Base-by-base conservation (phyloP, 208 protist species). In the Phytomonas sp. region DNA sequence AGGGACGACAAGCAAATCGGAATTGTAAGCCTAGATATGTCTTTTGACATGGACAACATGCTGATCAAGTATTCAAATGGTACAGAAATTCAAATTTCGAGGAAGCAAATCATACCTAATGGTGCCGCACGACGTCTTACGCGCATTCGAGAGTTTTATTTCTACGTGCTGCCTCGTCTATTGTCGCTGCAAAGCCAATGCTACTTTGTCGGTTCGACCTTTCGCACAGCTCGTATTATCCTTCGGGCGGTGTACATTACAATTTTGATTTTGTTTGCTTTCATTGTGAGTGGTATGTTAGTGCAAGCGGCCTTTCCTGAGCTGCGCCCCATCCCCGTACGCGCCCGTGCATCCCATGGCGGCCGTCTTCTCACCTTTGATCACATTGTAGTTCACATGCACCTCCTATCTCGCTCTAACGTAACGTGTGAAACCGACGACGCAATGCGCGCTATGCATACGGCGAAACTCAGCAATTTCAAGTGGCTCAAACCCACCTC, bases 371-470 rank as follows among this genome's bases (percentile, higher is more conserved):
- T 92, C 29, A 79, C 74, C 26, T 80, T 94, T 34, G 84, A 94
- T 72, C 88, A 94, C 74, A 86, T 94, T 73, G 79, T 94, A n/a
- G 65, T 91, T 36, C 79, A 78, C 42, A 85, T 92, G 81, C 78
- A 88, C 68, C 71, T 94, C n/a, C 56, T 88, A 26, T 85, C 86
- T 34, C 60, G 40, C 31, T 56, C 68, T 23, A 12, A 52, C 1
- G 0, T 36, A 16, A 42, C n/a, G 16, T 32, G 60, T 60, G 59
- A 32, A 36, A 32, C 33, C 56, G 60, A 75, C 40, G 66, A 34
- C 49, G 69, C 71, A 66, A 63, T 74, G 31, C 72, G 62, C 19
- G 56, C 68, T 60, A n/a, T 63, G 14, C 79, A 72, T 8, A 69
- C 61, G 67, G 56, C 67, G 7, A 68, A 76, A 30, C 80, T 72